Base-by-base conservation (phyloP, 306 rosid species). In the Lathyrus tuberosus region DNA sequence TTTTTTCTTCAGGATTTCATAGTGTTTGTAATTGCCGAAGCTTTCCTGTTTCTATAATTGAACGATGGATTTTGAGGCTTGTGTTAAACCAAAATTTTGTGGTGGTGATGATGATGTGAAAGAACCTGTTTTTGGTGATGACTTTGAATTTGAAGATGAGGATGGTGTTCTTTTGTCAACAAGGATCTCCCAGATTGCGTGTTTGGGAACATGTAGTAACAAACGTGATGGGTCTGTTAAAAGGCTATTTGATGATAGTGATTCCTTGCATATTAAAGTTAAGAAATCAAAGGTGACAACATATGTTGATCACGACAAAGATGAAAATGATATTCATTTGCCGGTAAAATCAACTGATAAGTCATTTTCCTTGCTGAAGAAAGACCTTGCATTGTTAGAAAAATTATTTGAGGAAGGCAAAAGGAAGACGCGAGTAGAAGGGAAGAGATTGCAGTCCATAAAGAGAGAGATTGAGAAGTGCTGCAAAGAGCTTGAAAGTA, bases 401-500 rank as follows among this genome's bases (percentile, higher is more conserved):
- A 72, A 42, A 33, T 52, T 48, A 2, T 4, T 74, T 15, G 62
- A 46, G 53, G 62, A 75, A 28, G 8, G 31, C 31, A 24, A 10
- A 22, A 17, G 13, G 13, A 49, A 17, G 57, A 18, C 33, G 43
- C 28, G 13, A 5, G 58, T 22, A 2, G 73, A 46, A 68, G 72
- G 67, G 72, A 16, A 73, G 58, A 85, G 28, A 53, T 53, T 80
- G 41, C 77, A 18, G 31, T 46, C 46, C 37, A 6, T 79, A 33
- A 75, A 77, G 47, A 65, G 38, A 60, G 65, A 73, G 16, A 46
- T 78, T 9, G 57, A 49, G 11, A 13, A 49, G 13, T 49, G 38
- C 9, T 53, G 80, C 59, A 59, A 51, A 68, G 80, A 82, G 57
- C 78, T 80, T 68, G 71, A 71, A 22, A 24, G 26, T 37, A 86